Base-by-base conservation (phyloP, 1,139 yeast species). In the Geotrichum aggregatum region DNA sequence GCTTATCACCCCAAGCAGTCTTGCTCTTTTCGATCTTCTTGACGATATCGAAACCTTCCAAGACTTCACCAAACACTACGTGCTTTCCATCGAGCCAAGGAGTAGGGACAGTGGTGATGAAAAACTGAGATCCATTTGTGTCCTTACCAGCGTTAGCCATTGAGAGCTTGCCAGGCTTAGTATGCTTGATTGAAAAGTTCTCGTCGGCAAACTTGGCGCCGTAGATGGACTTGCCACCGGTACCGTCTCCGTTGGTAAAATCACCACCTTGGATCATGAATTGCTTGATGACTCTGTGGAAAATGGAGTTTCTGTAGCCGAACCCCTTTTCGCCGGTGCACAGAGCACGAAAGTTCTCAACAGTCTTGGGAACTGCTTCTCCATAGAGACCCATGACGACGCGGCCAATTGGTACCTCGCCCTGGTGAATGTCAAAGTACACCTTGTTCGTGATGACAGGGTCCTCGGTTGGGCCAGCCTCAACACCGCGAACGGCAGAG, bases 181-280 rank as follows among this genome's bases (percentile, higher is more conserved):
- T 77, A 78, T 88, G 96, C 72, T 74, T 86, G 76, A 83, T 77
- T 66, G 73, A 59, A 70, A 89, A 89, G 82, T 87, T 88, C 76
- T 89, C 97, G 67, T 89, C 97, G 53, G 83, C 80, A 71, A 89
- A 89, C 74, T 82, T 85, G 67, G 76, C 78, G 63, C 96, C 96
- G 76, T 88, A 89, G 76, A 91, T 89, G 56, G 95, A 86, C 76
- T 87, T 87, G 70, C 97, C 96, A 70, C 97, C 97, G 64, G 94
- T 86, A 63, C 97, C 97, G 72, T 84, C 86, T 67, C 88, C 84
- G 69, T 84, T 78, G 72, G 95, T 88, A 77, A 89, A 88, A 73
- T 89, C 97, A 76, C 97, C 97, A 73, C 97, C 97, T 76, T 89
- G 97, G 71, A 89, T 79, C 97, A 89, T 89, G 76, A 89, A 89